phyloP scores from a whole-genome alignment of 176 grass and related monocot genomes.

The Coix lacrymajobi region DNA sequence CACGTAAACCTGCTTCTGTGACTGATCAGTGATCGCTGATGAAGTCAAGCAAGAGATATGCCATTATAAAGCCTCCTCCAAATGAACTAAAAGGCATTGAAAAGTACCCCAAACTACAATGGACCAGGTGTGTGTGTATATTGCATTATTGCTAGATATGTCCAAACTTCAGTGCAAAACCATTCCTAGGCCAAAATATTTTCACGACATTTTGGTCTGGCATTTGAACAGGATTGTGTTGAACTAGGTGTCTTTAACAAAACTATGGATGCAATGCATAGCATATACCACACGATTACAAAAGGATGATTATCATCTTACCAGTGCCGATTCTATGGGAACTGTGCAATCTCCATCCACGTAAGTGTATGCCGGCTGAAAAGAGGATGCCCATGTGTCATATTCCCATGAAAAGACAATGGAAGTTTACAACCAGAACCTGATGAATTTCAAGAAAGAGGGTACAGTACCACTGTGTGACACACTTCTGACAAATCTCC shows the following conservation, averaged over 20 bases:
- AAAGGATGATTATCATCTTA: constrained; percentile 24
- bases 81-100: neutral
- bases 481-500: constrained; percentile 82
- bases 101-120: neutral
- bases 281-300: neutral
- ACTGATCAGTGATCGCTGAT: neutral
- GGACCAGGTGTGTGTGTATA: neutral
- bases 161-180: neutral
- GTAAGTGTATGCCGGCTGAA: constrained; percentile 74
- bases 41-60: neutral
- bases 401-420: constrained; percentile 4
- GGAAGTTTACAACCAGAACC: constrained; percentile 4
- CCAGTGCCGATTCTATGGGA: constrained; percentile 75
- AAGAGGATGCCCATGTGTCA: constrained; percentile 26
- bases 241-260: neutral
- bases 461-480: constrained; percentile 59
- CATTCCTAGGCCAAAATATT: neutral
- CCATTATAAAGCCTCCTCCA: neutral
- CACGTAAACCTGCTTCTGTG: neutral
- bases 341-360: constrained; percentile 96
- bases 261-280: neutral
- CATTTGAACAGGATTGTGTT: neutral
- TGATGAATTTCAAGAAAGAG: constrained; percentile 9
- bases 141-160: neutral
- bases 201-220: neutral